A percentile compares a stretch with the other conserved stretches of the same genome.
phyloP scores from a whole-genome alignment of 2,329 filamentous ascomycete species.

The Diplodia mutila region DNA sequence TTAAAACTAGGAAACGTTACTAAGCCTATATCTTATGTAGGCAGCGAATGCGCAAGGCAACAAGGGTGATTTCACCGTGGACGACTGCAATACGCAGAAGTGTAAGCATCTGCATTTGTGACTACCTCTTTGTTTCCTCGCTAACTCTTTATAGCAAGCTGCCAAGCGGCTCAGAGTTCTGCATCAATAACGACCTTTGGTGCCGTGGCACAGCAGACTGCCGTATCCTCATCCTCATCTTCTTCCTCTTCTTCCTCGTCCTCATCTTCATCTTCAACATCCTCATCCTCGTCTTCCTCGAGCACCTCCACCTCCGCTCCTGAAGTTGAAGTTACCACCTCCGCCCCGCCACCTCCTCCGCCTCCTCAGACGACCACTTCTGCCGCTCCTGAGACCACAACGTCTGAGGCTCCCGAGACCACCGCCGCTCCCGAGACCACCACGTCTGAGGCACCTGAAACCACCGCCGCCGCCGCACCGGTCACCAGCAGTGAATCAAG shows the following conservation, averaged over 20 bases:
- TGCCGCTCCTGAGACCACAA: not conserved
- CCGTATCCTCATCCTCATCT: not conserved
- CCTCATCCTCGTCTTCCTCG: not conserved
- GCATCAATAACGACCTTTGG: slow-evolving; percentile 21
- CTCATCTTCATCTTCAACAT: not conserved
- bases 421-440: not conserved
- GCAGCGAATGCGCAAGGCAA: slow-evolving; percentile 21
- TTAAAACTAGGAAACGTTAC: not conserved
- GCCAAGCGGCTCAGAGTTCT: not conserved
- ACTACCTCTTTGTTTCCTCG: not conserved
- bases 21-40: not conserved
- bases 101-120: not conserved
- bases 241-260: not conserved
- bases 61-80: slow-evolving; percentile 16
- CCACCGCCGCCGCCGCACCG: slow-evolving; percentile 1
- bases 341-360: not conserved
- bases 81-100: slow-evolving; percentile 16
- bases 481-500: not conserved
- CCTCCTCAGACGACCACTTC: not conserved
- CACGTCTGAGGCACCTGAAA: not conserved
- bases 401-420: not conserved
- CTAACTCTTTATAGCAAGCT: not conserved
- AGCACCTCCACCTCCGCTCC: not conserved
- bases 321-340: slow-evolving; percentile 11
- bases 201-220: not conserved